phyloP scores from a whole-genome alignment of 768 basidiomycete species.

The Xanthoconium purpureum region DNA sequence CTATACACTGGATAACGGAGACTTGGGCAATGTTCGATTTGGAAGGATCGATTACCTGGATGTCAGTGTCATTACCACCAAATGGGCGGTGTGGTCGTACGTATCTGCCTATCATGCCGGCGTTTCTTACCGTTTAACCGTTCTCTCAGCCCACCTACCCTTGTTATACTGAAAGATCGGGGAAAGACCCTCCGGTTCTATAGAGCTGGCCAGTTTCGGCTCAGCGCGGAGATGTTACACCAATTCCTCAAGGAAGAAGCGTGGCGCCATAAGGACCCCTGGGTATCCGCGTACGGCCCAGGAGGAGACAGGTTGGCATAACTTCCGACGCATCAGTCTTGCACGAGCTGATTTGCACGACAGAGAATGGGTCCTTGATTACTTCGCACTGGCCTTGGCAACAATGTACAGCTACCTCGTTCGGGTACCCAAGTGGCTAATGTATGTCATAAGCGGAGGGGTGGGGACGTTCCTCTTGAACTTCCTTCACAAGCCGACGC shows the following conservation, averaged over 20 bases:
- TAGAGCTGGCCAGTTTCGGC: slow-evolving; percentile 56
- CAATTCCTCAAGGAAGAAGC: slow-evolving; percentile 62
- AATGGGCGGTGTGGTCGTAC: slow-evolving; percentile 84
- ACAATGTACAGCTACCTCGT: slow-evolving; percentile 51
- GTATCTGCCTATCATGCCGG: slow-evolving; percentile 25
- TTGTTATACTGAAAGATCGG: slow-evolving; percentile 68
- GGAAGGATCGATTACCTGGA: slow-evolving; percentile 86
- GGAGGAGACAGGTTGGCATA: slow-evolving; percentile 65
- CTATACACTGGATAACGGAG: slow-evolving; percentile 51
- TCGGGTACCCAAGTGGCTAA: slow-evolving; percentile 66
- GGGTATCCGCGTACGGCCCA: slow-evolving; percentile 68
- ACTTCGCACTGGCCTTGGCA: slow-evolving; percentile 47
- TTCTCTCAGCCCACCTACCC: slow-evolving; percentile 61
- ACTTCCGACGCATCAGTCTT: neutral
- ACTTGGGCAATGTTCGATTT: slow-evolving; percentile 72
- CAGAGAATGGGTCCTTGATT: slow-evolving; percentile 70
- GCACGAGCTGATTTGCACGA: slow-evolving; percentile 6
- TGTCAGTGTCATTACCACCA: slow-evolving; percentile 79
- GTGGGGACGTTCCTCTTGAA: slow-evolving; percentile 66
- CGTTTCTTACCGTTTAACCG: neutral
- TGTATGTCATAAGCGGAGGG: slow-evolving; percentile 63
- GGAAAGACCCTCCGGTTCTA: slow-evolving; percentile 84
- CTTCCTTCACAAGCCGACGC: slow-evolving; percentile 49
- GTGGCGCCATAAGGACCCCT: slow-evolving; percentile 63
- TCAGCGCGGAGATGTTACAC: slow-evolving; percentile 58